Evolutionary conservation across 352 stramenopile species (phyloP).

Genomic region (Globisporangium spiculum): DNA sequence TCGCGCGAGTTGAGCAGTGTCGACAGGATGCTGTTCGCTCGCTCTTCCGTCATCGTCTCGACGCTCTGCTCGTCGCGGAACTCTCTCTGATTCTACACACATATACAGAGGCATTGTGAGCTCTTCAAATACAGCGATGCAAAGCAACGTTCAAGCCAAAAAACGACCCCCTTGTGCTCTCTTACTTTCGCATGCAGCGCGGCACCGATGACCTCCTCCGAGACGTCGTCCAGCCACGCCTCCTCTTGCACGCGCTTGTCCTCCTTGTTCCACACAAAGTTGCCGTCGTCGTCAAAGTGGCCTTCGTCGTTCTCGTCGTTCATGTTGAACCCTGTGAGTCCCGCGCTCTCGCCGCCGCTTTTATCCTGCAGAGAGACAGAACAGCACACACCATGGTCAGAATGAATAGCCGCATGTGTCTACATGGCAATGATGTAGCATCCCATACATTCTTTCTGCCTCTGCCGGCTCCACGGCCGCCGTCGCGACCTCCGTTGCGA

Average conservation of each 20-base stretch:
- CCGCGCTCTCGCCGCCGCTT: constrained; percentile 29
- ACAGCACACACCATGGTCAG: background rate
- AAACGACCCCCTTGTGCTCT: too few species aligned
- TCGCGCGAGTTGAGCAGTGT: constrained; percentile 64
- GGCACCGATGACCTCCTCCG: constrained; percentile 67
- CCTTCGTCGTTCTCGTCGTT: constrained; percentile 84
- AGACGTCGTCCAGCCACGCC: constrained; percentile 73
- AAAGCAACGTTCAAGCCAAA: background rate
- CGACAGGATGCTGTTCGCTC: constrained; percentile 52
- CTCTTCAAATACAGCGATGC: background rate
- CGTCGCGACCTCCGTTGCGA: constrained; percentile 8
- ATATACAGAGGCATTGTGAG: background rate
- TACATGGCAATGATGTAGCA: background rate
- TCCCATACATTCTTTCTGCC: constrained; percentile 5
- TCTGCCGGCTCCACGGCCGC: constrained; percentile 10
- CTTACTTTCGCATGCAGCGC: constrained; percentile 54
- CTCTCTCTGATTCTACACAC: constrained; percentile 35
- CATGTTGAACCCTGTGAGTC: constrained; percentile 81
- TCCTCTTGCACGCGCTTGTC: constrained; percentile 78
- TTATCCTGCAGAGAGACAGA: background rate
- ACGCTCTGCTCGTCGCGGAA: constrained; percentile 54
- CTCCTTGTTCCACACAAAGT: constrained; percentile 82
- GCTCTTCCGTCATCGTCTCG: constrained; percentile 58
- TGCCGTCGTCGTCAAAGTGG: constrained; percentile 75
- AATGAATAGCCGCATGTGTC: background rate